Base-by-base conservation (phyloP, 2,329 filamentous ascomycete genomes). In the Xylariales sp. region DNA sequence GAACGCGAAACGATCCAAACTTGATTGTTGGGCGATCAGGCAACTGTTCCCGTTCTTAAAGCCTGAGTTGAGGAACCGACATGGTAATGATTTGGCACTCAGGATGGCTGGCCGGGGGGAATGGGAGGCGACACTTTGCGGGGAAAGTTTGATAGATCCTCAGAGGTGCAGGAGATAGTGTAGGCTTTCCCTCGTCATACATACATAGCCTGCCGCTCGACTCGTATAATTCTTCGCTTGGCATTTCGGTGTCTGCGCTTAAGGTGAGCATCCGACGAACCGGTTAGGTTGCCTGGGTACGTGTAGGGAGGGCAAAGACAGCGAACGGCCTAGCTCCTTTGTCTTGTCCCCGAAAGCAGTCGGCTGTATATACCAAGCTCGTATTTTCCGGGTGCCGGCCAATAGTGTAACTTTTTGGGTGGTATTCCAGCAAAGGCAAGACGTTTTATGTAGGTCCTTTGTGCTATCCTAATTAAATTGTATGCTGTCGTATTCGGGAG, bases 401-500 rank as follows among this genome's bases (percentile, higher is more conserved):
- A 58, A 64, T 64, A 39, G 46, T 58, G 54, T 30, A 18, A 53
- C 45, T 10, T 43, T 3, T 58, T 57, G 48, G 54, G 62, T 64
- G 54, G 62, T 63, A 64, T 52, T 43, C 10, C 28, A 52, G 12
- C 53, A 41, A 41, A 41, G 39, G 12, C 28, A 41, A 30, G 62
- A 30, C 30, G 8, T 23, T 23, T 23, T 23, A 23, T 23, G 23
- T 23, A 41, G 18, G 55, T 30, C n/a, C 48, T 16, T 59, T 41
- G 61, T 67, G 43, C 45, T 30, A 53, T 41, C 7, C n/a, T n/a
- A 30, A 55, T 10, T 48, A 43, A 65, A 43, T 39, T 23, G 36
- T 23, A 8, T 54, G 14, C 48, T 28, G 41, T 63, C 54, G 64
- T 63, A 63, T 67, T 32, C 65, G 55, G 65, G 43, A 59, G 60